phyloP scores from a whole-genome alignment of 1,139 yeast species.

The Kodamaea anthophila region DNA sequence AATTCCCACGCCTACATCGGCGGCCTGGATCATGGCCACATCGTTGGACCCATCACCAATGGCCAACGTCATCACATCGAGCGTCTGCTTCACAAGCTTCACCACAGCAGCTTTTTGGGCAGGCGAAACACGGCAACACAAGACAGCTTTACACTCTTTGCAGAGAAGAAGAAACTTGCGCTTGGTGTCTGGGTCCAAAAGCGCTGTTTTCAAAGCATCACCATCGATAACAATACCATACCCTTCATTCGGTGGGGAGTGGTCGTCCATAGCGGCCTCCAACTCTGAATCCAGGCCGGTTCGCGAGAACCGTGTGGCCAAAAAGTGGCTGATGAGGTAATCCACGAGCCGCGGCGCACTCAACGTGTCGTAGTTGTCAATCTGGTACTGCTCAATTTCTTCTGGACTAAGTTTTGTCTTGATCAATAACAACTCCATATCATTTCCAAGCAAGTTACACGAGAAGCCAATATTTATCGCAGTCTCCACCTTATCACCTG shows the following conservation, averaged over 20 bases:
- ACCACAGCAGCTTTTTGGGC: slow-evolving; percentile 96
- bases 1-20: slow-evolving; percentile 96
- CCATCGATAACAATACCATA: slow-evolving; percentile 91
- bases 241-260: slow-evolving; percentile 69
- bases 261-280: slow-evolving; percentile 60
- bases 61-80: slow-evolving; percentile 84
- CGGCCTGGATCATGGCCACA: slow-evolving; percentile 98
- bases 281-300: slow-evolving; percentile 56
- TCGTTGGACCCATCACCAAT: slow-evolving; percentile 98
- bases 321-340: slow-evolving; percentile 51
- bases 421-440: slow-evolving; percentile 39
- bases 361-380: slow-evolving; percentile 25
- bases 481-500: slow-evolving; percentile 48
- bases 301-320: slow-evolving; percentile 57
- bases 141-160: slow-evolving; percentile 88
- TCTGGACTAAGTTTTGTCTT: slow-evolving; percentile 28
- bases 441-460: slow-evolving; percentile 44
- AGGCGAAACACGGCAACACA: slow-evolving; percentile 96
- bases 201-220: slow-evolving; percentile 74
- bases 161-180: slow-evolving; percentile 77
- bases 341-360: slow-evolving; percentile 37
- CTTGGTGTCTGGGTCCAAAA: slow-evolving; percentile 48
- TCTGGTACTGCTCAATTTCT: slow-evolving; percentile 28
- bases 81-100: slow-evolving; percentile 66
- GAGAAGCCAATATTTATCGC: slow-evolving; percentile 49